A percentile compares a stretch with the other conserved stretches of the same genome.
Conservation (phyloP, 1,284 basidiomycete species). For the Irpex sp. region DNA sequence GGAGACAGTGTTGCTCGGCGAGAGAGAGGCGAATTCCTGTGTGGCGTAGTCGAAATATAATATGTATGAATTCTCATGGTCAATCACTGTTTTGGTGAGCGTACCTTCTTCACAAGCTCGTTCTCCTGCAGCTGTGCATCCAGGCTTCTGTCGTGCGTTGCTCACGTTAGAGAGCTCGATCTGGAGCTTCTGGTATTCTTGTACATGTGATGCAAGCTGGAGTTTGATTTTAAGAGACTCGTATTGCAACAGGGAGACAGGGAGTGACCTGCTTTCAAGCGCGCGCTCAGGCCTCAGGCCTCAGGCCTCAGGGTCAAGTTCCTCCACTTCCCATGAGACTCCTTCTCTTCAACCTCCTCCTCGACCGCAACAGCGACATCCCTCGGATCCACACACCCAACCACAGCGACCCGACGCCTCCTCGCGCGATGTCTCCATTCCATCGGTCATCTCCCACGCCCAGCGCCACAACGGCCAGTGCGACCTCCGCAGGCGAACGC, state of each 20-base stretch:
- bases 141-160: conserved; percentile 76
- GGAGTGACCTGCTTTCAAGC: too few species aligned
- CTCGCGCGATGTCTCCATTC: not conserved
- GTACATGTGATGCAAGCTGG: conserved; percentile 56
- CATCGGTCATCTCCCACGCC: not conserved
- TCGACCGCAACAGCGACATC: not conserved
- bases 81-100: conserved; percentile 7
- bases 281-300: too few species aligned
- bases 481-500: not conserved
- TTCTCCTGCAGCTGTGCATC: conserved; percentile 92
- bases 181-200: conserved; percentile 79
- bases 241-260: too few species aligned
- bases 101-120: conserved; percentile 86
- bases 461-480: not conserved
- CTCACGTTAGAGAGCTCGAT: conserved; percentile 66
- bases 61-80: not conserved
- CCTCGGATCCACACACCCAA: not conserved
- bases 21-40: conserved; percentile 83
- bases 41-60: not conserved
- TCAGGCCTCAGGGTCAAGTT: too few species aligned
- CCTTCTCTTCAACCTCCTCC: not conserved
- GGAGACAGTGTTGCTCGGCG: conserved; percentile 80
- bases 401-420: too few species aligned
- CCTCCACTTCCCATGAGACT: too few species aligned
- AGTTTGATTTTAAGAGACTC: conserved; percentile 42